Conservation (phyloP, 1,284 basidiomycete genomes). For the Cryptococcus sp. region DNA sequence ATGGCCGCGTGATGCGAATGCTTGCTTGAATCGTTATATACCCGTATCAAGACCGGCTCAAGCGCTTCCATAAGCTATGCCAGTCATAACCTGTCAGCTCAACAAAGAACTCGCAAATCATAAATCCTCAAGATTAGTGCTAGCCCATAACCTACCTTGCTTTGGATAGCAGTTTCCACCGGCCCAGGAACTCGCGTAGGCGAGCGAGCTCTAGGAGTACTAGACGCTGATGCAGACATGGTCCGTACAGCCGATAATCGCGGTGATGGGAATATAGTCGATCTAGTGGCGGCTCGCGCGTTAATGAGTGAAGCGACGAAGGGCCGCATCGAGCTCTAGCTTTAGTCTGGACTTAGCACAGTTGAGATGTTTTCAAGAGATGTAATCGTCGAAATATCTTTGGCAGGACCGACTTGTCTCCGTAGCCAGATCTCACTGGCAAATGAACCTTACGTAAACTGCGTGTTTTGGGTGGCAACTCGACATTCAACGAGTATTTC, state of each 20-base stretch:
- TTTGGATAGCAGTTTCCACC: slow-evolving; percentile 48
- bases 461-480: too few species aligned
- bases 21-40: slow-evolving; percentile 52
- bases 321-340: not conserved
- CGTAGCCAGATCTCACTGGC: too few species aligned
- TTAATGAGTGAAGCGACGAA: not conserved
- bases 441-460: too few species aligned
- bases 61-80: slow-evolving; percentile 46
- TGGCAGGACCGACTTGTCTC: too few species aligned
- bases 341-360: too few species aligned
- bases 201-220: slow-evolving; percentile 3
- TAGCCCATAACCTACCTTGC: slow-evolving; percentile 36
- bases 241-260: not conserved
- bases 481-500: not conserved
- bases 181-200: slow-evolving; percentile 47
- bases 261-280: too few species aligned
- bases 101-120: too few species aligned
- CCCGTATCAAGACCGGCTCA: slow-evolving; percentile 44
- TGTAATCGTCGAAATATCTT: too few species aligned
- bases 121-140: not conserved
- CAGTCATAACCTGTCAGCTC: not conserved
- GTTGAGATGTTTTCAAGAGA: too few species aligned
- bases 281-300: not conserved
- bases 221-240: slow-evolving; percentile 12
- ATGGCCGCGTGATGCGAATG: slow-evolving; percentile 52